Evolutionary conservation across 2,329 filamentous ascomycete species (phyloP).

Genomic region (Botrytis fragariae): DNA sequence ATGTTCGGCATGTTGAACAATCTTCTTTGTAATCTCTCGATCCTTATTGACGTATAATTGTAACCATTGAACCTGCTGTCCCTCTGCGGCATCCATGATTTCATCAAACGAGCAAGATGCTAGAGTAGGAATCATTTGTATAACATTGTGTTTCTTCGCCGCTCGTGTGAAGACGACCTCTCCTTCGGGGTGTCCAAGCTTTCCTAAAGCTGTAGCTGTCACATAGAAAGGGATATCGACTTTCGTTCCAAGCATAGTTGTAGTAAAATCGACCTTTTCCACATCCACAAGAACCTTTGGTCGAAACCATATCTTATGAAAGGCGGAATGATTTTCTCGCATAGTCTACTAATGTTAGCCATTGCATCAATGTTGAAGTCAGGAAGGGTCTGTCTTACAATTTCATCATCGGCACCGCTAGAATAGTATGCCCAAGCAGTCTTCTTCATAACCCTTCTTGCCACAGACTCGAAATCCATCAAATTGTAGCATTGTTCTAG

Average conservation of each 20-base stretch:
- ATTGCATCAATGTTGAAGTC: background rate
- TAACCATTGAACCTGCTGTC: constrained; percentile 88
- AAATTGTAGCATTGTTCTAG: constrained; percentile 90
- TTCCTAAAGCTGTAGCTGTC: constrained; percentile 91
- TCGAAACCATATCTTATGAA: constrained; percentile 97
- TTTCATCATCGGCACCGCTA: constrained; percentile 85
- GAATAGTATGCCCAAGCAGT: constrained; percentile 98
- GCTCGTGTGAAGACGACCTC: constrained; percentile 88
- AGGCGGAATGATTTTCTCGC: constrained; percentile 92
- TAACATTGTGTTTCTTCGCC: constrained; percentile 79
- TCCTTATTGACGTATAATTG: constrained; percentile 96
- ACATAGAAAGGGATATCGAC: constrained; percentile 90
- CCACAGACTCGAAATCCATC: constrained; percentile 93
- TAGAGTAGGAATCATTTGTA: constrained; percentile 98
- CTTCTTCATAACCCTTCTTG: constrained; percentile 88
- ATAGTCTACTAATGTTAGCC: constrained; percentile 61
- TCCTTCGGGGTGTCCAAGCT: constrained; percentile 89
- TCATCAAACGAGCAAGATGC: constrained; percentile 98
- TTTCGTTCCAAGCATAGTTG: constrained; percentile 90
- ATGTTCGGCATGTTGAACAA: constrained; percentile 86
- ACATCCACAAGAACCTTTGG: constrained; percentile 88
- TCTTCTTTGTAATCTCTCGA: constrained; percentile 81
- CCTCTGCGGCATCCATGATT: constrained; percentile 79
- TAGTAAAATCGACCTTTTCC: constrained; percentile 79
- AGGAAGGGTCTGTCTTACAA: constrained; percentile 53